Evolutionary conservation across 75 land plant genomes (phyloP).

Genomic region (Pseudotsuga menziesii): DNA sequence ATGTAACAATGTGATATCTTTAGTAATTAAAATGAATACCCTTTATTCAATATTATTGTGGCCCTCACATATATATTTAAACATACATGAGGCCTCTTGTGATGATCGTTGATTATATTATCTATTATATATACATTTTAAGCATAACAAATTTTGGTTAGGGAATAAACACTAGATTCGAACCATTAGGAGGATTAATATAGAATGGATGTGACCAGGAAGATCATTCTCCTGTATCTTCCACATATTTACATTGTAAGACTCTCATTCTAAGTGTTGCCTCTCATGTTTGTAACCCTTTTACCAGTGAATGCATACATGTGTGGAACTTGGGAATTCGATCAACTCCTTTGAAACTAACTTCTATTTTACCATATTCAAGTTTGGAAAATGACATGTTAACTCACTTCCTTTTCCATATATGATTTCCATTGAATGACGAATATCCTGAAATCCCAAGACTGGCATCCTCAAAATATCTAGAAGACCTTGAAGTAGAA

Average conservation of each 20-base stretch:
- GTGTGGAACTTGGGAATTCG: conserved; percentile 18
- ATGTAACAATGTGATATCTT: too few species aligned
- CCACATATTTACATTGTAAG: neutral
- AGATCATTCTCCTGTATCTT: conserved; percentile 9
- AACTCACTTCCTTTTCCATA: neutral
- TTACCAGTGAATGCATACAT: conserved; percentile 57
- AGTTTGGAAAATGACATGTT: neutral
- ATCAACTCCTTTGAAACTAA: neutral
- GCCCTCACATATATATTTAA: too few species aligned
- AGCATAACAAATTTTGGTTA: too few species aligned
- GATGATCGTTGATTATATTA: too few species aligned
- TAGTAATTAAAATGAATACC: too few species aligned
- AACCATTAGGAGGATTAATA: conserved; percentile 74
- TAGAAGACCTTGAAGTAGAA: neutral
- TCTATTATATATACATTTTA: too few species aligned
- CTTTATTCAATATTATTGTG: too few species aligned
- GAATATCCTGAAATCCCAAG: neutral
- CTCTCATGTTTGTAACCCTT: conserved; percentile 34
- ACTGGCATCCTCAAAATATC: neutral
- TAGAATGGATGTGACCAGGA: conserved; percentile 79
- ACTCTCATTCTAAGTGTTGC: conserved; percentile 44
- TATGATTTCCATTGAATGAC: neutral
- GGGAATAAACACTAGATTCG: conserved; percentile 63
- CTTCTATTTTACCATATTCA: neutral
- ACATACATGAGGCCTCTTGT: too few species aligned